These are phyloP conservation scores for Aspergillus intermedius DNA, from an alignment of 2,329 filamentous ascomycete species.

Conservation along the genomic window DNA sequence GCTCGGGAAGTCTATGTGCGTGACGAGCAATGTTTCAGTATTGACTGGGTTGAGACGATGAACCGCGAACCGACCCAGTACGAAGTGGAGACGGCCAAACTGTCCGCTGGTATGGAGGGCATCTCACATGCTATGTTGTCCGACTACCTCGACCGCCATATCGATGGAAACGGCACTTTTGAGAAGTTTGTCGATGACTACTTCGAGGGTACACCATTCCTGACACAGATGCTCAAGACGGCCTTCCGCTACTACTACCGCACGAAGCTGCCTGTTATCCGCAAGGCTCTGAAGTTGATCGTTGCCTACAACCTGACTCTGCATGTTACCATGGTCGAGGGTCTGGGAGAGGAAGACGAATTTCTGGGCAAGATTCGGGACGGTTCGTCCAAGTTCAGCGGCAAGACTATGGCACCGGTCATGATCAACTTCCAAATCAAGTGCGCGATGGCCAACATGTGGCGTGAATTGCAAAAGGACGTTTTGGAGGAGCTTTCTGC, in stretches of 20 bases:
- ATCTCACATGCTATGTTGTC: conserved; percentile 73
- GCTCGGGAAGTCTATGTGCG: conserved; percentile 89
- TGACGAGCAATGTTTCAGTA: conserved; percentile 84
- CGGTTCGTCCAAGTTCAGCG: conserved; percentile 76
- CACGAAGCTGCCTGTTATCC: conserved; percentile 80
- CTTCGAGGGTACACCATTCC: conserved; percentile 89
- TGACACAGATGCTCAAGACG: conserved; percentile 94
- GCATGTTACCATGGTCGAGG: conserved; percentile 91
- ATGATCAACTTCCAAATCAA: conserved; percentile 99
- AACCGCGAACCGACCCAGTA: conserved; percentile 71
- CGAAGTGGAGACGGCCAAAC: conserved; percentile 77
- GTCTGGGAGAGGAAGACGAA: conserved; percentile 70
- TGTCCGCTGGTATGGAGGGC: conserved; percentile 84
- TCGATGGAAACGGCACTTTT: conserved; percentile 82
- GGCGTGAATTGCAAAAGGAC: conserved; percentile 94
- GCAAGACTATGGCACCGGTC: conserved; percentile 86
- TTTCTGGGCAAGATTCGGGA: conserved; percentile 80
- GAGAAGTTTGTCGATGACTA: conserved; percentile 93
- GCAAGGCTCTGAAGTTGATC: conserved; percentile 90
- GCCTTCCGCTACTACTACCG: conserved; percentile 88
- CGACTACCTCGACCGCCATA: conserved; percentile 91
- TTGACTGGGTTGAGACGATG: conserved; percentile 86
- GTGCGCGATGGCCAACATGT: conserved; percentile 94
- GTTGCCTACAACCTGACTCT: conserved; percentile 92
- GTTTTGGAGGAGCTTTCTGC: conserved; percentile 87